These are phyloP conservation scores for Rhynchosporium agropyri DNA, from an alignment of 2,329 filamentous ascomycete species.

Conservation along the genomic window DNA sequence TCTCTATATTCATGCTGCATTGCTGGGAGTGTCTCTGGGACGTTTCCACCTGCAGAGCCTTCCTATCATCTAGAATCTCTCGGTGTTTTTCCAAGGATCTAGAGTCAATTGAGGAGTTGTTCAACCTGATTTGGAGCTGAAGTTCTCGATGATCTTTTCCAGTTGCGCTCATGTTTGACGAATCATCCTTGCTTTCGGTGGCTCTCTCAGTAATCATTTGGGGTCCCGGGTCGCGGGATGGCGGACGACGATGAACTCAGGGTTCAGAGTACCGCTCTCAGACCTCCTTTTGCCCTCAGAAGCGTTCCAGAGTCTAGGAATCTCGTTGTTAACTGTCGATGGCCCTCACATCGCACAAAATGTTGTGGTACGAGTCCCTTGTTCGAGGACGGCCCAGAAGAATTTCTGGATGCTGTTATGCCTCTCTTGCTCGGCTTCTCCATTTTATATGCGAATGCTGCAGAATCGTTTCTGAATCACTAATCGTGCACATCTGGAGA, in stretches of 20 bases:
- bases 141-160: conserved; percentile 4
- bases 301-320: not conserved
- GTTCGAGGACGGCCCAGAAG: not conserved
- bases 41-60: not conserved
- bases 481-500: not conserved
- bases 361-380: not conserved
- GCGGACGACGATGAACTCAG: not conserved
- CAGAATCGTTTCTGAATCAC: not conserved
- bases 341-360: not conserved
- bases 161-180: not conserved
- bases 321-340: not conserved
- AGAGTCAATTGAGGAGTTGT: not conserved
- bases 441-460: not conserved
- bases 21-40: not conserved
- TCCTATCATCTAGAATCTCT: not conserved
- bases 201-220: not conserved
- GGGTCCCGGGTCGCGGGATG: not conserved
- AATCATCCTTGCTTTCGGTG: not conserved
- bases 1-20: not conserved
- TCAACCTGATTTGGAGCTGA: not conserved
- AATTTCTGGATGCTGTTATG: not conserved
- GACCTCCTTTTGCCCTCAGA: not conserved
- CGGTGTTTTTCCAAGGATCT: not conserved
- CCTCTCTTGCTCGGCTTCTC: too few relatives aligned
- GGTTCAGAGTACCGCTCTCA: not conserved